Conservation (phyloP, 176 grass and related monocot species). For the Oryza glumipatula region DNA sequence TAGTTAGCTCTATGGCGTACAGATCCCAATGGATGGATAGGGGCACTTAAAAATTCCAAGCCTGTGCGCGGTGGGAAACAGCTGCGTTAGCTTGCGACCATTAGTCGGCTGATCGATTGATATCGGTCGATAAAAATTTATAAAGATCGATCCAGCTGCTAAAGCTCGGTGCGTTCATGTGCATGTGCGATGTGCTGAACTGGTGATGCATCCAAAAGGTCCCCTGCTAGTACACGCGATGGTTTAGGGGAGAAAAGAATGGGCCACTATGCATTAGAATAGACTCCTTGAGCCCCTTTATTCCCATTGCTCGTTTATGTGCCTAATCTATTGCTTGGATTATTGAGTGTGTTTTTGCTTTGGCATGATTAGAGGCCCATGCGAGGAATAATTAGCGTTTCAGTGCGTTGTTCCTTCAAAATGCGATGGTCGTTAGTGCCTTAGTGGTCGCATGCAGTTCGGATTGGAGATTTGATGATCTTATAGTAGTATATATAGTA, state of each 20-base stretch:
- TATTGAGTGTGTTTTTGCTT: conserved; percentile 17
- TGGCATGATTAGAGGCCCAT: conserved; percentile 45
- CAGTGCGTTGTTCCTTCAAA: conserved; percentile 53
- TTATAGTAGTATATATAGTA: not conserved
- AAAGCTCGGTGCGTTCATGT: conserved; percentile 44
- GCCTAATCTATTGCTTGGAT: conserved; percentile 32
- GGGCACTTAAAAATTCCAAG: conserved; percentile 17
- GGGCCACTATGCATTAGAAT: conserved; percentile 53
- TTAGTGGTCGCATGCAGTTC: conserved; percentile 13
- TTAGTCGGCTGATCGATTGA: conserved; percentile 3
- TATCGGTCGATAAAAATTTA: conserved; percentile 10
- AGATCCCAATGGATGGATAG: conserved; percentile 42
- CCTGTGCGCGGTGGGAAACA: conserved; percentile 50
- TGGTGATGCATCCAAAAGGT: conserved; percentile 45
- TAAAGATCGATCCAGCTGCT: conserved; percentile 13
- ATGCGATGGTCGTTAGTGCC: conserved; percentile 37
- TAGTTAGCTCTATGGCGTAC: conserved; percentile 26
- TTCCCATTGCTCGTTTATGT: conserved; percentile 46
- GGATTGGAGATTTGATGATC: conserved; percentile 30
- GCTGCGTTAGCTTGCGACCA: conserved; percentile 29
- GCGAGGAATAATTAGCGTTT: conserved; percentile 48
- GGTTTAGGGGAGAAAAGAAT: conserved; percentile 32
- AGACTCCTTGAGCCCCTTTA: conserved; percentile 42
- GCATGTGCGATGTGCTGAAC: conserved; percentile 16
- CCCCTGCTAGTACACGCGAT: conserved; percentile 25